Evolutionary conservation across 169 alveolate species (phyloP).

Genomic region (Perkinsus olseni): DNA sequence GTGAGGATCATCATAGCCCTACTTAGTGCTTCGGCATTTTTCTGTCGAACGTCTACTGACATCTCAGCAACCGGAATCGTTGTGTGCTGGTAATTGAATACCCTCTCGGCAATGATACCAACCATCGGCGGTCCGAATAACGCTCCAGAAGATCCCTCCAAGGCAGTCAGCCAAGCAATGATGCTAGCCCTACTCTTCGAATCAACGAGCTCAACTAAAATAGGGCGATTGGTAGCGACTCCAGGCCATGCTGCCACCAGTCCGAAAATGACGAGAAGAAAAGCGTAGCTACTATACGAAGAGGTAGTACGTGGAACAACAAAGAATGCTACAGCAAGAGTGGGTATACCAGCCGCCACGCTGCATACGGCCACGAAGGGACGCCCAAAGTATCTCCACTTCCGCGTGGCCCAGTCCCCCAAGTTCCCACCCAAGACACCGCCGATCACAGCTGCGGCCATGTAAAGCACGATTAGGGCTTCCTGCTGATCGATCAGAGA

Average conservation of each 20-base stretch:
- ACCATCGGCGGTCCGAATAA: background rate
- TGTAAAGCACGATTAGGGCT: slow-evolving; percentile 24
- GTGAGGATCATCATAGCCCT: background rate
- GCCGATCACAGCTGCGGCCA: slow-evolving; percentile 31
- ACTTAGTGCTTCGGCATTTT: background rate
- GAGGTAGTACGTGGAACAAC: background rate
- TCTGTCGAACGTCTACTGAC: background rate
- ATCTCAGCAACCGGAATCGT: background rate
- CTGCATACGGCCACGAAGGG: background rate
- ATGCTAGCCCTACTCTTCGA: background rate
- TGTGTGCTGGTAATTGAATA: background rate
- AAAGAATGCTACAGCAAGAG: background rate
- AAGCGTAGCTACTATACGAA: background rate
- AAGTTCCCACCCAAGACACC: slow-evolving; percentile 30
- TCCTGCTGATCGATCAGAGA: slow-evolving; percentile 25
- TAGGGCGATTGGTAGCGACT: background rate
- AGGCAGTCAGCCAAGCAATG: background rate
- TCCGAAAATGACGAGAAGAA: background rate
- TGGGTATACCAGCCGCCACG: background rate
- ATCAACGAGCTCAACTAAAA: background rate
- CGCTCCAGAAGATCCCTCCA: background rate
- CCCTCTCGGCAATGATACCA: background rate
- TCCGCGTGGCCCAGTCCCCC: slow-evolving; percentile 18
- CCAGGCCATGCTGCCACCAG: background rate
- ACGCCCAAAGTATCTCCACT: background rate